Base-by-base conservation (phyloP, 2,329 filamentous ascomycete species). In the Metarhizium rileyi region DNA sequence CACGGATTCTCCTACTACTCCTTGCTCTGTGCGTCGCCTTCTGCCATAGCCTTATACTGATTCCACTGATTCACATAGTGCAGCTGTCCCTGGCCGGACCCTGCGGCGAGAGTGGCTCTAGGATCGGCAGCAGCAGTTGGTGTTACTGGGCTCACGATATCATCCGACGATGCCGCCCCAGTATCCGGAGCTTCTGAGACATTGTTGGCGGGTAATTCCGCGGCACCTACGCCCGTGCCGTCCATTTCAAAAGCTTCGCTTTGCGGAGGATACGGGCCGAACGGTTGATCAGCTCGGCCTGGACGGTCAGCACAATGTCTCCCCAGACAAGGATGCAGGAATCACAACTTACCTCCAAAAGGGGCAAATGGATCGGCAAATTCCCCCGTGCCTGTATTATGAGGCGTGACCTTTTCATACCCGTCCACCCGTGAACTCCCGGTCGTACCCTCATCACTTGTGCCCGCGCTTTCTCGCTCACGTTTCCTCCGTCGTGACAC, bases 281-380 rank as follows among this genome's bases (percentile, higher is more conserved):
- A 53, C 22, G 57, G 55, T 48, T 56, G 60, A 56, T 69, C 66
- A 38, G 50, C 60, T 47, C 66, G 63, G 1, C 67, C 67, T 70
- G 50, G 6, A 5, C 26, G 12, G n/a, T 50, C 20, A 48, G 12
- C 26, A 22, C 33, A 18, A 26, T 35, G 2, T 7, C n/a, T 46
- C 1, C 16, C 28, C 18, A 10, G 9, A 12, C 18, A 8, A 4
- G 9, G 14, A 50, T 27, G 38, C 28, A 47, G n/a, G n/a, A 22
- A 36, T 10, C 35, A n/a, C 43, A 36, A 52, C 63, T 58, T 57
- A 73, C 72, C 71, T 63, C 71, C 70, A 61, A 73, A 73, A 10
- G 68, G 64, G 2, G 67, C 69, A 57, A 74, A 72, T 2, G 70
- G 64, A 47, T 72, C 69, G 41, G 53, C 49, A 20, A 23, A 10